phyloP scores from a whole-genome alignment of 106 monocot genomes.

The Chionographis japonica region DNA sequence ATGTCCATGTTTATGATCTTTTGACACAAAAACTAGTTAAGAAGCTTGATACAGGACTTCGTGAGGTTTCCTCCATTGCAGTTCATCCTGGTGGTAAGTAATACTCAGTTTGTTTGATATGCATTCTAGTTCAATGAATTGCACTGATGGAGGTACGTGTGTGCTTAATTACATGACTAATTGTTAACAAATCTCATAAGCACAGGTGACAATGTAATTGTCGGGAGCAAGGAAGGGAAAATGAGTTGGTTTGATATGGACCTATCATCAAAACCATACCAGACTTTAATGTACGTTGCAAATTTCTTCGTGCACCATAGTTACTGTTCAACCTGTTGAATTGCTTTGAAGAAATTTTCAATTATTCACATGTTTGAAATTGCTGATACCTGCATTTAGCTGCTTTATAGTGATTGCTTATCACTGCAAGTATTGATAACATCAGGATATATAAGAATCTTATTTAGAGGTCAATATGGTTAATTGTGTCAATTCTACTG shows the following conservation, averaged over 20 bases:
- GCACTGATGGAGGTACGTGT: no score
- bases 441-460: no score
- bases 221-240: slow-evolving; percentile 97
- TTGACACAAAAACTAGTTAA: slow-evolving; percentile 55
- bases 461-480: no score
- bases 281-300: slow-evolving; percentile 64
- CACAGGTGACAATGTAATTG: slow-evolving; percentile 95
- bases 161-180: background rate
- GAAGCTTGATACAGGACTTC: slow-evolving; percentile 83
- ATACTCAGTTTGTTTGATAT: background rate
- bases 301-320: background rate
- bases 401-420: no score
- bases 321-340: background rate
- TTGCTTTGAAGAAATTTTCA: background rate
- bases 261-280: slow-evolving; percentile 81
- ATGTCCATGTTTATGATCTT: slow-evolving; percentile 89
- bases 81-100: slow-evolving; percentile 78
- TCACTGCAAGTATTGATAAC: no score
- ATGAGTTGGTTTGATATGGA: slow-evolving; percentile 99
- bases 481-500: no score
- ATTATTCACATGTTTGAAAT: no score
- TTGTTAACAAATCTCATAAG: background rate
- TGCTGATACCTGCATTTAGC: no score
- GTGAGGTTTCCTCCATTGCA: slow-evolving; percentile 84
- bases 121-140: background rate